These are phyloP conservation scores for Xerocomus potaroensis DNA, from an alignment of 768 basidiomycete species.

Conservation along the genomic window DNA sequence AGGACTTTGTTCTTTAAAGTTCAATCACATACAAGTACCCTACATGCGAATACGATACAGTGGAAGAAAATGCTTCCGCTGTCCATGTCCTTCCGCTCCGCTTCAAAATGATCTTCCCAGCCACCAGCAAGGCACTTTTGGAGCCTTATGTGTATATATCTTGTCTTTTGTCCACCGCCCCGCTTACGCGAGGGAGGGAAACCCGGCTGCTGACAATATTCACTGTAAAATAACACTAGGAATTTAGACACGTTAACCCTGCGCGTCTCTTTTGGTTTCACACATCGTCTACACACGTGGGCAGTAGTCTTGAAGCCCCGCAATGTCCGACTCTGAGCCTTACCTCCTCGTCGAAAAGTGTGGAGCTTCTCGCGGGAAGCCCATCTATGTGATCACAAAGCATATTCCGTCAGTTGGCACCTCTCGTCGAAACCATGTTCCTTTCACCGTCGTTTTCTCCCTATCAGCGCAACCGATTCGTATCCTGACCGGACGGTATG, in stretches of 20 bases:
- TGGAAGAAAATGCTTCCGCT: constrained; percentile 16
- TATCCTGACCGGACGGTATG: constrained; percentile 33
- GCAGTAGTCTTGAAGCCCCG: too few relatives aligned
- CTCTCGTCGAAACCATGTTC: constrained; percentile 3
- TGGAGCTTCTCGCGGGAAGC: constrained; percentile 38
- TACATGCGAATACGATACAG: constrained; percentile 19
- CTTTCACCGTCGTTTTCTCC: constrained; percentile 16
- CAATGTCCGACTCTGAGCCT: constrained; percentile 31
- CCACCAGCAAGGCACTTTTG: too few relatives aligned
- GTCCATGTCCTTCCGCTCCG: too few relatives aligned
- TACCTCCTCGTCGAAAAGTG: constrained; percentile 41
- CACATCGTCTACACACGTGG: too few relatives aligned
- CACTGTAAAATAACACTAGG: constrained; percentile 26
- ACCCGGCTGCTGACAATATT: constrained; percentile 29
- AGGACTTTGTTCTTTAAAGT: constrained; percentile 24
- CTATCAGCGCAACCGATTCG: constrained; percentile 27
- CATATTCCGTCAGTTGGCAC: constrained; percentile 36
- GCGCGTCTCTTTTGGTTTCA: constrained; percentile 23
- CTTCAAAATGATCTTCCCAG: too few relatives aligned
- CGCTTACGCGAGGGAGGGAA: constrained; percentile 25
- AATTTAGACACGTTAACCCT: constrained; percentile 25
- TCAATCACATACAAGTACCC: constrained; percentile 15
- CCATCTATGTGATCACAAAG: constrained; percentile 42
- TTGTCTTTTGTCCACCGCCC: too few relatives aligned
- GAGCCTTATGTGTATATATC: too few relatives aligned